These are phyloP conservation scores for Coemansia sp. DNA, from an alignment of 192 early-diverging fungal species.

Conservation along the genomic window DNA sequence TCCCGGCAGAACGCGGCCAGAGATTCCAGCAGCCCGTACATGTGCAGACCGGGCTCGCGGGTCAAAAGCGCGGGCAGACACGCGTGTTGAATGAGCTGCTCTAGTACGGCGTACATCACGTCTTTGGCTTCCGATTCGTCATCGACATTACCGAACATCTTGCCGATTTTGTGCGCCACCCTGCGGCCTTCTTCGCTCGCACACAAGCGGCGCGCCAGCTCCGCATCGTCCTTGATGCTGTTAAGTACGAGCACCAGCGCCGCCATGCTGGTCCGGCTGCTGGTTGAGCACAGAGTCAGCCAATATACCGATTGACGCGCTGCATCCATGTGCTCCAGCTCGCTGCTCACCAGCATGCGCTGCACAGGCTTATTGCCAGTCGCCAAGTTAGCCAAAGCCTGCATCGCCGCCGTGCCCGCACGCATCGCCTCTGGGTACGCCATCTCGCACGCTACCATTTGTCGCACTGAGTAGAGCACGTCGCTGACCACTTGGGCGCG, in stretches of 20 bases:
- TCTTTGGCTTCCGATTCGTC: conserved; percentile 32
- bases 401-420: conserved; percentile 20
- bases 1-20: conserved; percentile 43
- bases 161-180: conserved; percentile 23
- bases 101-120: conserved; percentile 26
- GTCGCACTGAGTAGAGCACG: conserved; percentile 4
- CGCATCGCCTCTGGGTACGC: conserved; percentile 14
- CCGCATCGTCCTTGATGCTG: conserved; percentile 18
- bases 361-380: conserved; percentile 26
- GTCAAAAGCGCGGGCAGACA: conserved; percentile 14
- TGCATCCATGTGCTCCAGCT: conserved; percentile 1
- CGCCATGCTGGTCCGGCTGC: conserved; percentile 21
- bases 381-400: conserved; percentile 33
- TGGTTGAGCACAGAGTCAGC: conserved; percentile 17
- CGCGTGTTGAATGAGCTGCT: conserved; percentile 13
- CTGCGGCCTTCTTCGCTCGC: conserved; percentile 10
- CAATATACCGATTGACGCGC: conserved; percentile 15
- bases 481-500: conserved; percentile 7
- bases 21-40: conserved; percentile 26
- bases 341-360: conserved; percentile 11
- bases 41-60: neutral
- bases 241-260: conserved; percentile 37
- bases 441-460: conserved; percentile 14
- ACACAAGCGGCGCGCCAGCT: conserved; percentile 12
- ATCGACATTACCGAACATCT: conserved; percentile 29